phyloP scores from a whole-genome alignment of 345 rosid species.

The Acer campestre region DNA sequence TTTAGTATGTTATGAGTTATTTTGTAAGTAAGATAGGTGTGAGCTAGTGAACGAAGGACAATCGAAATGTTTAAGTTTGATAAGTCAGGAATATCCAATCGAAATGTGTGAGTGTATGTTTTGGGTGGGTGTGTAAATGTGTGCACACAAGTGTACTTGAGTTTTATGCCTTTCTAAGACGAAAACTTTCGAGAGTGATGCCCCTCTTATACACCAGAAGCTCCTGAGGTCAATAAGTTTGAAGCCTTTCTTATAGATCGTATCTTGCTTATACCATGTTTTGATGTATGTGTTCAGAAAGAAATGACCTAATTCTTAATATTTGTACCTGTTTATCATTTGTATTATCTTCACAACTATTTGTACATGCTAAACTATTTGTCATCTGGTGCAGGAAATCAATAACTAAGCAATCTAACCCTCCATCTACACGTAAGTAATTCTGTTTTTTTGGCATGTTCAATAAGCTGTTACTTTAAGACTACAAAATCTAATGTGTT shows the following conservation, averaged over 20 bases:
- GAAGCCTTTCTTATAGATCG: neutral
- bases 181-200: neutral
- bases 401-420: constrained; percentile 45
- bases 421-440: constrained; percentile 61
- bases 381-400: constrained; percentile 56
- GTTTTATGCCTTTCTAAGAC: neutral
- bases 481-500: neutral
- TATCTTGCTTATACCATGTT: neutral
- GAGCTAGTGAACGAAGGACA: neutral
- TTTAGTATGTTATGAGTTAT: neutral
- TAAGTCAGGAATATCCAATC: neutral
- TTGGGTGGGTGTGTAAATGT: neutral
- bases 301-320: neutral
- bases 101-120: neutral
- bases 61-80: neutral
- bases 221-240: neutral
- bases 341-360: neutral
- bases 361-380: neutral
- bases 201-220: neutral
- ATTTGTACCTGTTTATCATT: neutral
- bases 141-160: neutral
- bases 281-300: neutral
- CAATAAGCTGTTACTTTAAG: neutral
- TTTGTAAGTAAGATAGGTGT: neutral
- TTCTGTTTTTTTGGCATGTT: neutral